Conservation (phyloP, 23 red algal genomes). For the Porphyridium purpureum region DNA sequence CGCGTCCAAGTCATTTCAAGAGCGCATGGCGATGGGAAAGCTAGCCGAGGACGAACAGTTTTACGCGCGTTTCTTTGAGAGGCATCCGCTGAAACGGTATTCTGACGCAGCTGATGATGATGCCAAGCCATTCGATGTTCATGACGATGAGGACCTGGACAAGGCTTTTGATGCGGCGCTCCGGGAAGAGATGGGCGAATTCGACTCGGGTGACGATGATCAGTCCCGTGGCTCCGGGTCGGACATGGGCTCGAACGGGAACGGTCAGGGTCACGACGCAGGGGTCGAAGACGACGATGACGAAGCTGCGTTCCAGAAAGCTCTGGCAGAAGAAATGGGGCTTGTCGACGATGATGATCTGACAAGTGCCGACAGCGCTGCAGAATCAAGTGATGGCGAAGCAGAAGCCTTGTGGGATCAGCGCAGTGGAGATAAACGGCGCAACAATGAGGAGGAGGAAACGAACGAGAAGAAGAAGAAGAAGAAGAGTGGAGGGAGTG, state of each 20-base stretch:
- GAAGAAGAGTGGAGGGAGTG: not conserved
- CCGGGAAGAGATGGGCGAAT: not conserved
- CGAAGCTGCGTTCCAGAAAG: not conserved
- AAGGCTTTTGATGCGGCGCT: constrained; percentile 4
- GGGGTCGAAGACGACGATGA: not conserved
- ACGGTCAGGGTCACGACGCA: not conserved
- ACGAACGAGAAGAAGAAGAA: not conserved
- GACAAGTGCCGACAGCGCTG: not conserved
- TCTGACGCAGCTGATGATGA: not conserved
- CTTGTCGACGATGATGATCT: not conserved
- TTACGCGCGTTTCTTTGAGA: constrained; percentile 5
- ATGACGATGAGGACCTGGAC: constrained; percentile 13
- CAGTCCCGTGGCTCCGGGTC: not conserved
- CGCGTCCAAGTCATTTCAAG: constrained; percentile 12
- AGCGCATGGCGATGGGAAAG: constrained; percentile 29
- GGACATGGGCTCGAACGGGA: not conserved
- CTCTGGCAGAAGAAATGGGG: not conserved
- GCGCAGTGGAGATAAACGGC: not conserved
- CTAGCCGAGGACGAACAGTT: constrained; percentile 37
- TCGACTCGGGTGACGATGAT: not conserved
- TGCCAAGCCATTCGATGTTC: not conserved
- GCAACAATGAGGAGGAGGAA: not conserved
- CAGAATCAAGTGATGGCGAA: not conserved
- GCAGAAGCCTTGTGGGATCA: not conserved
- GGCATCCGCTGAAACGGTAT: not conserved